Base-by-base conservation (phyloP, 768 basidiomycete genomes). In the Hypholoma fasciculare region DNA sequence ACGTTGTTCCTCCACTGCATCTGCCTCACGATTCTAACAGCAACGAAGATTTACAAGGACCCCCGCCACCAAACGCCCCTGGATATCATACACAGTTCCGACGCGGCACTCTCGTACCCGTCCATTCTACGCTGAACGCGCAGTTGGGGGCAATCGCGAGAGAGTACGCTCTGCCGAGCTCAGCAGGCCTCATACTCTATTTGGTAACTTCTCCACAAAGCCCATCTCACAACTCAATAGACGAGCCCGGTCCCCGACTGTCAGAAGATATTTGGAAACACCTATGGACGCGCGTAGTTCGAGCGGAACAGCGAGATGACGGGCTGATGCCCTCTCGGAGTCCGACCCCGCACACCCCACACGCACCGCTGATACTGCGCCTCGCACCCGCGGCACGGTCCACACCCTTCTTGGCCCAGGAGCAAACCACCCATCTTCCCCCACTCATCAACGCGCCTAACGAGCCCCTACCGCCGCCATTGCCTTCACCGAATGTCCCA, bases 111-210 rank as follows among this genome's bases (percentile, higher is more conserved):
- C 79, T 98, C 12, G 83, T 98, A 4, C 89, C 95, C 0, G 79
- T 98, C 0, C 85, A 95, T 68, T 79, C 94, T 5, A 92, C 89
- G 0, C 75, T 98, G 1, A 88, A 92, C 42, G 82, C 87, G 0
- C 96, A 97, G 69, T 75, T 97, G 9, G 78, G 79, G 19, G 90
- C 93, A 7, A 97, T 98, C 52, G 94, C 96, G 13, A 88, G 88
- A 72, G 96, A 98, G 73, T 98, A 95, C 67, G 91, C 92, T 2
- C 77, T 98, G 16, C 96, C 96, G 1, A 93, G 89, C 63, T 92
- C 91, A 0, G 73, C 83, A 13, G 96, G 96, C 5, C 74, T 98
- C 48, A 78, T 92, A 43, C 78, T 98, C 1, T 98, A 95, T 71
- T 84, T 98, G 47, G 82, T 92, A 44, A 77, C 62, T 52, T 61